These are phyloP conservation scores for Linnemannia hyalina DNA, from an alignment of 192 early-diverging fungal genomes.

Conservation along the genomic window DNA sequence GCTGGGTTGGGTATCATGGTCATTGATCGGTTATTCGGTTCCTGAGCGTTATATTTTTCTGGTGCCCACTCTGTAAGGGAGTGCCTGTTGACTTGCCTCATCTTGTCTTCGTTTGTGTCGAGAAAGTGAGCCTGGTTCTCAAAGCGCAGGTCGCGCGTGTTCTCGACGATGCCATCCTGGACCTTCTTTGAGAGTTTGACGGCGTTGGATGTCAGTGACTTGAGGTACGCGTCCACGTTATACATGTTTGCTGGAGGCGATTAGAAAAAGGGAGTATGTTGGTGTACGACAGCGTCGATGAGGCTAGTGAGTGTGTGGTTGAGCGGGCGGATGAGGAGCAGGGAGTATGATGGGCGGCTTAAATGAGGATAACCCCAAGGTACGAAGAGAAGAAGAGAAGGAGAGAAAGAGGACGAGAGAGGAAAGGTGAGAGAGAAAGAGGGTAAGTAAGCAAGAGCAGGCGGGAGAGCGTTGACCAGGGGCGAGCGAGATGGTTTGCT, in stretches of 20 bases:
- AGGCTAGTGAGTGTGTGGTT: background rate
- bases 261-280: background rate
- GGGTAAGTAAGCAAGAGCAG: background rate
- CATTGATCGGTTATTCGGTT: background rate
- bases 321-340: background rate
- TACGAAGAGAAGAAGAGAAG: background rate
- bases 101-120: conserved; percentile 90
- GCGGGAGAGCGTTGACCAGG: too few species aligned
- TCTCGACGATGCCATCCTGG: conserved; percentile 88
- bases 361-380: background rate
- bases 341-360: background rate
- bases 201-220: conserved; percentile 82
- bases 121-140: conserved; percentile 83
- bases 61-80: background rate
- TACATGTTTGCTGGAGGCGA: conserved; percentile 24
- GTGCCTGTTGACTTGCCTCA: conserved; percentile 46
- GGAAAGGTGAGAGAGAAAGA: background rate
- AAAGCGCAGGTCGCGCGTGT: conserved; percentile 88
- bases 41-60: background rate
- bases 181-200: conserved; percentile 84
- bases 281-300: background rate
- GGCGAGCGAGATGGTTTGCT: too few species aligned
- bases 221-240: conserved; percentile 57
- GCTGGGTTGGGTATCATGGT: background rate
- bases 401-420: conserved; percentile 3